Evolutionary conservation across 192 early-diverging fungal species (phyloP).

Genomic region (Linnemannia zychae): DNA sequence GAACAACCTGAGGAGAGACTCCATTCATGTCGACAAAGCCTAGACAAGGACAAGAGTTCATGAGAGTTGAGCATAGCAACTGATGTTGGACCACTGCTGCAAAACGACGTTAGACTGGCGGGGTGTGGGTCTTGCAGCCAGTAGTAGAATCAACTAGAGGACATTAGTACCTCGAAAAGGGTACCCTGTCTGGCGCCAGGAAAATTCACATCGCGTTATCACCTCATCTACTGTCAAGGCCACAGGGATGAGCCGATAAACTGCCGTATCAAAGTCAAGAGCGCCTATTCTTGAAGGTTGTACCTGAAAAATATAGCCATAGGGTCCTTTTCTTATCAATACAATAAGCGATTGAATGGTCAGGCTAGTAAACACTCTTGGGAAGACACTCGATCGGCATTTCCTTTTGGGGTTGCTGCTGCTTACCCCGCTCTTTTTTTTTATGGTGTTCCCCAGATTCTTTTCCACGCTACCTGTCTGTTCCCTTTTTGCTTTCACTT

Average conservation of each 20-base stretch:
- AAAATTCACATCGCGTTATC: neutral
- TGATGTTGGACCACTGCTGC: too few relatives aligned
- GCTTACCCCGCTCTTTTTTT: conserved; percentile 24
- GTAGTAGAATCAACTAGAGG: too few relatives aligned
- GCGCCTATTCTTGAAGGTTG: neutral
- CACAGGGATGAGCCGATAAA: neutral
- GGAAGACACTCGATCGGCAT: conserved; percentile 31
- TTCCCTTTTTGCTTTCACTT: neutral
- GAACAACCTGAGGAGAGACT: too few relatives aligned
- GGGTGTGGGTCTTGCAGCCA: too few relatives aligned
- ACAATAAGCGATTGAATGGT: neutral
- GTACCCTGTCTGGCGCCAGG: neutral
- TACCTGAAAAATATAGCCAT: neutral
- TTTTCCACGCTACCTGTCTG: neutral
- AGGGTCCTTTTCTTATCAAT: neutral
- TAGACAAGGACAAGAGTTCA: too few relatives aligned
- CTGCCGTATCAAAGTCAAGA: neutral
- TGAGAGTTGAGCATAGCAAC: too few relatives aligned
- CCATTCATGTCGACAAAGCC: too few relatives aligned
- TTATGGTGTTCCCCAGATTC: conserved; percentile 8
- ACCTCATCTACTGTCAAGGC: neutral
- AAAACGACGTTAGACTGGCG: neutral
- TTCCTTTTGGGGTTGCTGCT: conserved; percentile 29
- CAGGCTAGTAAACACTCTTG: neutral
- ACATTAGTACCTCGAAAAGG: neutral